Evolutionary conservation across 1,284 basidiomycete genomes (phyloP), one percentile per base, ranked within the genome.

Genomic region (Anthracocystis walkeri): DNA sequence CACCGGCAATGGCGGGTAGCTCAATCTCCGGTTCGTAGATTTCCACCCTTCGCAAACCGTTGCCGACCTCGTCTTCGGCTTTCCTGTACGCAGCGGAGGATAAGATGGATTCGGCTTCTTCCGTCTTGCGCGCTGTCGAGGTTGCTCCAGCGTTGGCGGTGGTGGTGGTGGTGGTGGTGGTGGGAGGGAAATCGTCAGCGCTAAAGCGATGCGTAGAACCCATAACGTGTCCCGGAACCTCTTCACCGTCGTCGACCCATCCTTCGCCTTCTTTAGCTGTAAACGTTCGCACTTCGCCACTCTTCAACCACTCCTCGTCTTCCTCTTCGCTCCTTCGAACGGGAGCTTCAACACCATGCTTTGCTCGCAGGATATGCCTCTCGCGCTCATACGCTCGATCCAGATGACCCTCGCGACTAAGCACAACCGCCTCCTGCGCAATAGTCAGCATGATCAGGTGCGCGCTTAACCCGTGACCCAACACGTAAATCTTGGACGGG

Each of bases 361-460:
- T 50, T 27, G 59, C 42, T 0, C 68, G 49, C 41, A 67, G 25
- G 18, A 72, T 49, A 27, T 67, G 65, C 21, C 65, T 49, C 49
- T 76, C 60, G 2, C 65, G 29, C 51, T 73, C 70, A 33, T 77
- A 77, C 8, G 70, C 75, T 0, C 75, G 51, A 51, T 77, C 70
- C 46, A 77, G 49, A 50, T 73, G 70, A 0, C 69, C 75, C 29
- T 77, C 75, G 6, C 75, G 59, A 50, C 81, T 81, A 4, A 82
- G 72, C 23, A 86, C 84, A 18, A 85, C 83, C n/a, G 86, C 84
- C 59, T 85, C 82, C 52, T 86, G 85, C 6, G 84, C 75, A 8
- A 86, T 63, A 4, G 86, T 84, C 66, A 86, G 79, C 65, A 86
- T 75, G 12, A 82, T 81, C 20, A 87, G 69, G 62, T 86, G 85